phyloP scores from a whole-genome alignment of 2,329 filamentous ascomycete species.

The Alternaria infectoria region DNA sequence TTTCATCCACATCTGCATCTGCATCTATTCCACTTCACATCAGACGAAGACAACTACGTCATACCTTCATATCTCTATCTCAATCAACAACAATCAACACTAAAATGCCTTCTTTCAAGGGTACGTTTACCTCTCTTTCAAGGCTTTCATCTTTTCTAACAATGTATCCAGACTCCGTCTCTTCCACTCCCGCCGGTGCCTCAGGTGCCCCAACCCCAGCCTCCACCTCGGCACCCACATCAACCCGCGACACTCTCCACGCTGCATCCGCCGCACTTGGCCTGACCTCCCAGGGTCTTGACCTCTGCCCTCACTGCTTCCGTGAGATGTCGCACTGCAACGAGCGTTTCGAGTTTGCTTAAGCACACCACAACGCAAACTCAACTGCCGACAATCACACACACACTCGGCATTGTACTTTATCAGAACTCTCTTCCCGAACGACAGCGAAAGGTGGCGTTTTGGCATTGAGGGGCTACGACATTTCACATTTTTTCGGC shows the following conservation, averaged over 20 bases:
- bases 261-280: constrained; percentile 26
- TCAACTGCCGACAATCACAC: neutral
- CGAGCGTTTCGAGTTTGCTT: constrained; percentile 34
- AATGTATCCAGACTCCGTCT: constrained; percentile 22
- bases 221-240: constrained; percentile 16
- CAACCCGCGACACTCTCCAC: constrained; percentile 30
- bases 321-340: constrained; percentile 35
- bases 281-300: constrained; percentile 26
- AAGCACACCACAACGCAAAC: neutral
- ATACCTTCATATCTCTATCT: neutral
- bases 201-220: constrained; percentile 30
- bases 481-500: neutral
- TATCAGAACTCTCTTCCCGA: neutral
- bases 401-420: neutral
- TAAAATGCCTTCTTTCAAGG: constrained; percentile 31
- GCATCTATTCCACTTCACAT: neutral
- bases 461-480: neutral
- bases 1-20: neutral
- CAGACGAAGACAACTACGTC: neutral
- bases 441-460: neutral
- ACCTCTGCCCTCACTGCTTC: constrained; percentile 37
- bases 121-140: neutral
- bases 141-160: neutral
- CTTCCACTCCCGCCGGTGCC: constrained; percentile 31
- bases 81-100: neutral